Base-by-base conservation (phyloP, 768 basidiomycete species). In the Pisolithus microcarpus region DNA sequence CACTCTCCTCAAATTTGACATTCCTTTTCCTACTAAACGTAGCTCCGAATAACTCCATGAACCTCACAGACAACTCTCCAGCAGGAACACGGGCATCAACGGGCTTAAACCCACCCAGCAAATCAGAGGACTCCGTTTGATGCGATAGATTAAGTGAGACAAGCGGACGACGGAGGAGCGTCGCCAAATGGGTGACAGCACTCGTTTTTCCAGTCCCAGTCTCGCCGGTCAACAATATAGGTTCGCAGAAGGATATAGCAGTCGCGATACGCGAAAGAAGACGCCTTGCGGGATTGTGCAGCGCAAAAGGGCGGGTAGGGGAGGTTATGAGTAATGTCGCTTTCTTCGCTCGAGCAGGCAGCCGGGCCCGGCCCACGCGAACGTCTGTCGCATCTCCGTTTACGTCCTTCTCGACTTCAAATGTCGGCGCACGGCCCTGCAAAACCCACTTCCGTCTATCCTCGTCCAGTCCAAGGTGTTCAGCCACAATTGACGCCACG, bases 151-250 rank as follows among this genome's bases (percentile, higher is more conserved):
- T 99, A 51, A 99, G 77, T 0, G 93, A 91, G 49, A 91, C 78
- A 31, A 99, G 77, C 0, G 84, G 82, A 10, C 81, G 79, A 7
- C 76, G 77, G 26, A 96, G 76, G n/a, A 88, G 67, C 2, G 83
- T 76, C 10, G 96, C 86, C 28, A 98, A 75, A 60, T 96, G 83
- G 3, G 92, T 88, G 15, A 99, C 80, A 18, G 83, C 79, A 48
- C 93, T 94, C 0, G 96, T 99, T 69, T 99, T 99, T 13, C 96
- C 96, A 1, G 96, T 99, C n/a, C 96, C 96, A 2, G 96, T 99
- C 72, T 99, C 96, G 43, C 96, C 96, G 0, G 93, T 92, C 23
- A 99, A 77, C 7, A 99, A 77, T 5, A 94, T 74, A 5, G 96
- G 92, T 62, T 99, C 96, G 13, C 69, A 69, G 43, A 86, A 72